These are phyloP conservation scores for Neurospora cerealis DNA, from an alignment of 495 filamentous ascomycete genomes.

Conservation along the genomic window DNA sequence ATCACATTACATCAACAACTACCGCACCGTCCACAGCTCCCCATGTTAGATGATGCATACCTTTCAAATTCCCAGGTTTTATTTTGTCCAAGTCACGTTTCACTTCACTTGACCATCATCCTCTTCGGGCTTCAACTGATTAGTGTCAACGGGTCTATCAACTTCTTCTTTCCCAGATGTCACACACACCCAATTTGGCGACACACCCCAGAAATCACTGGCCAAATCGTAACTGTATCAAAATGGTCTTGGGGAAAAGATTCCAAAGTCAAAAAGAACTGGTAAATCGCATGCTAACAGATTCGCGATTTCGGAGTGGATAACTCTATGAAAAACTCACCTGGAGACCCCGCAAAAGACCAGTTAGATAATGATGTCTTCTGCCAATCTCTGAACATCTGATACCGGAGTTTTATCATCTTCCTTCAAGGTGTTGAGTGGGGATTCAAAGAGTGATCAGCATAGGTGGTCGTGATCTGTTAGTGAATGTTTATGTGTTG, in stretches of 20 bases:
- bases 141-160: not conserved
- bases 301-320: not conserved
- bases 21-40: too few relatives aligned
- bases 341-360: not conserved
- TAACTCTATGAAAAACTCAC: not conserved
- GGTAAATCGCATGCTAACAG: not conserved
- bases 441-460: not conserved
- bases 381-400: not conserved
- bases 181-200: not conserved
- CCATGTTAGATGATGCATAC: not conserved
- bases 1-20: too few relatives aligned
- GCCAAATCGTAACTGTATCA: not conserved
- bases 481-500: not conserved
- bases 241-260: not conserved
- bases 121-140: not conserved
- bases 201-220: not conserved
- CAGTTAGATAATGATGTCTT: not conserved
- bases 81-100: not conserved
- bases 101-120: not conserved
- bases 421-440: not conserved
- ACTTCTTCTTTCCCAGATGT: not conserved
- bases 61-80: not conserved
- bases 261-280: not conserved
- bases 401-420: not conserved
- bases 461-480: not conserved